Base-by-base conservation (phyloP, 805 yeast genomes). In the Debaryomyces tyrocola region DNA sequence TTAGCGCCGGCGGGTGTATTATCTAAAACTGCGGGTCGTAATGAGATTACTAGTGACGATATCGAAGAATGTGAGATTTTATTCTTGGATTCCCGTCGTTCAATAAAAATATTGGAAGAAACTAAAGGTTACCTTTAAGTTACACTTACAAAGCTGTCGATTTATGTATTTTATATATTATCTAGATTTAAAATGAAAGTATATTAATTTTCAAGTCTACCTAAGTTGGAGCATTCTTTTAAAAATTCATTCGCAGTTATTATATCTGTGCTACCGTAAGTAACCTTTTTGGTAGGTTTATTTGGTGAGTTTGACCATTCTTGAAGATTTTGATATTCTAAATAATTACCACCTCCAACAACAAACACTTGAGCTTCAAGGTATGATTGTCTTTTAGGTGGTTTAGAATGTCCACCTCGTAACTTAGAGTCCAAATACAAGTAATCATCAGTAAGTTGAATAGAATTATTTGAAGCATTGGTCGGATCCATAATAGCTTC, bases 331-430 rank as follows among this genome's bases (percentile, higher is more conserved):
- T 91, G 95, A 63, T 92, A 94, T 69, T 94, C 99, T 51, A 88
- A 70, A 63, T 90, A 94, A 66, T 89, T 91, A 40, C 98, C 98
- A 31, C 99, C 99, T 20, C 99, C 99, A 46, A 94, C 91, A 43
- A 91, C 89, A 64, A 94, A 94, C 17, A 94, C 96, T 41, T 89
- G 71, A 1, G 95, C 82, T 54, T 90, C 94, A 48, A 82, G 83
- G 64, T 88, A 90, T 9, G 84, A 73, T 54, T 85, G 87, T 60
- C 96, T 82, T 64, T 83, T 86, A 33, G 97, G 97, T 33, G 91
- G 92, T 56, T 86, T 83, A 3, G 96, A 83, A 57, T 86, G 91
- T 6, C 95, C 85, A 4, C 98, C 98, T 53, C 98, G 79, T 2
- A 89, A 84, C 56, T 82, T 84, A 24, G 99, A 97, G 64, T 94